Evolutionary conservation across 805 yeast species (phyloP), one percentile per base, ranked within the genome.

Genomic region (Yarrowia sp.): DNA sequence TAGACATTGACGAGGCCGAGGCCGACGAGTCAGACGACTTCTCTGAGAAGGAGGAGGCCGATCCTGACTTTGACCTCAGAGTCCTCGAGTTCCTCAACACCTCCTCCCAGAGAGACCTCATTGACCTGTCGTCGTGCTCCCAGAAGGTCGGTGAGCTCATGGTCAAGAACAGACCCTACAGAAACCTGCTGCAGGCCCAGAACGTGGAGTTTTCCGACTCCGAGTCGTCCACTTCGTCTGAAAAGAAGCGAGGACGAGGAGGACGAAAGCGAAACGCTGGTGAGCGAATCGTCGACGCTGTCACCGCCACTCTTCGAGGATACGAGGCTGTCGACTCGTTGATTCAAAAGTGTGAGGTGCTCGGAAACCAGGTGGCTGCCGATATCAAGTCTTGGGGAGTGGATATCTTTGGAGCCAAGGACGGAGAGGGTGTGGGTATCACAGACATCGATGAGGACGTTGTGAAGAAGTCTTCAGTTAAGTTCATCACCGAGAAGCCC

Each of bases 271-370:
- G 85, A 76, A 82, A 89, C 5, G 85, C 86, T 56, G 97, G 97
- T 11, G 89, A 89, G 73, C 85, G 86, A 74, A 83, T 91, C 61
- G 84, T 92, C 26, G 94, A 89, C 72, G 88, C 85, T 48, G 85
- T 93, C 5, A 85, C 85, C 58, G 80, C 84, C 71, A 89, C 92
- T 15, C 82, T 95, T 71, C 86, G 87, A 74, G 98, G 98, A 5
- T 95, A 95, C 77, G 89, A 88, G 71, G 98, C 99, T 0, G 97
- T 95, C 53, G 98, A 94, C 73, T 89, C 96, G n/a, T 81, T 95
- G 72, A 91, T 95, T 71, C 87, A 87, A 70, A 85, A 87, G 72
- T 95, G 99, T 80, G 87, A 92, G 10, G 84, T 85, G 16, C 88
- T 90, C 72, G 97, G 98, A 69, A 81, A 83, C 15, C 77, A 82